phyloP scores from a whole-genome alignment of 2,329 filamentous ascomycete genomes.

The Phaeosphaeriaceae sp. region DNA sequence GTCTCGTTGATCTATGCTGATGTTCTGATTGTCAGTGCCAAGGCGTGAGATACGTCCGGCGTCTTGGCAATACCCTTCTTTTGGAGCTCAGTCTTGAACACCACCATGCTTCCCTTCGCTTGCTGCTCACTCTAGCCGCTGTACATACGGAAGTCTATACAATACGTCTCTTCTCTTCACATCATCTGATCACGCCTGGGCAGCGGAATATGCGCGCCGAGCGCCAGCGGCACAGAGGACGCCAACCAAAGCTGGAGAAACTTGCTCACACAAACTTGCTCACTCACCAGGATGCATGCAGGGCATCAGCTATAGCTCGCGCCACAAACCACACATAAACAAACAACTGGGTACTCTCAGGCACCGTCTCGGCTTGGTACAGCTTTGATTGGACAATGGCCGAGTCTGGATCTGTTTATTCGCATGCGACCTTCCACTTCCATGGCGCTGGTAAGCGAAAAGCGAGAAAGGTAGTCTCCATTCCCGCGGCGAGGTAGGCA shows the following conservation, averaged over 20 bases:
- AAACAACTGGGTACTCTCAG: not conserved
- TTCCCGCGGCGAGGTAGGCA: not conserved
- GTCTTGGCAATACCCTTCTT: not conserved
- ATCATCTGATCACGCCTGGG: not conserved
- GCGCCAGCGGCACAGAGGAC: not conserved
- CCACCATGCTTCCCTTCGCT: not conserved
- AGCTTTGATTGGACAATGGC: not conserved
- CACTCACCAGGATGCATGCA: slow-evolving; percentile 22
- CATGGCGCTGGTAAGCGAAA: slow-evolving; percentile 11
- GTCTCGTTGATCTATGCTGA: too few species aligned
- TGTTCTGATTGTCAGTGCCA: not conserved
- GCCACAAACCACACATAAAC: slow-evolving; percentile 25
- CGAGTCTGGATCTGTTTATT: slow-evolving; percentile 4
- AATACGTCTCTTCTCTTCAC: not conserved
- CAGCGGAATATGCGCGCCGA: not conserved
- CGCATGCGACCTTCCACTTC: slow-evolving; percentile 9
- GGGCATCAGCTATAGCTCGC: slow-evolving; percentile 19
- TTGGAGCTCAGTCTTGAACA: not conserved
- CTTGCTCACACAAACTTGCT: slow-evolving; percentile 26
- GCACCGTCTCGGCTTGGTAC: not conserved
- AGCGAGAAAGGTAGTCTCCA: not conserved
- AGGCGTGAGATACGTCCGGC: not conserved
- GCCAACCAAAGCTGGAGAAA: slow-evolving; percentile 1
- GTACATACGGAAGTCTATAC: not conserved
- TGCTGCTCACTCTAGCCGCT: not conserved